Conservation (phyloP, 1,284 basidiomycete species). For the Marasmius oreades region DNA sequence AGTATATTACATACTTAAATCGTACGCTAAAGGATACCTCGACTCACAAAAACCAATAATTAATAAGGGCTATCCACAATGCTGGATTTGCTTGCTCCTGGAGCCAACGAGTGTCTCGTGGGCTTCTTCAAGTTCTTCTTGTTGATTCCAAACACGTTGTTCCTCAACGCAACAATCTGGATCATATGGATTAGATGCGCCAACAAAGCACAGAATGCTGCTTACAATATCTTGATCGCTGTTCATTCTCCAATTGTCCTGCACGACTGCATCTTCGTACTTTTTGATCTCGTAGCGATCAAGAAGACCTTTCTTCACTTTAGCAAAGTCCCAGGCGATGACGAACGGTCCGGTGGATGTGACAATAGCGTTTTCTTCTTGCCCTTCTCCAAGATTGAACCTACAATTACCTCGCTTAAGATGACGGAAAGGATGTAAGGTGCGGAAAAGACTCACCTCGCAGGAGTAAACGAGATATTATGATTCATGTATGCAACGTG, state of each 20-base stretch:
- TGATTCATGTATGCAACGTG: conserved; percentile 96
- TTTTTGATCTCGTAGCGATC: conserved; percentile 97
- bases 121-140: conserved; percentile 90
- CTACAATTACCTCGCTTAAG: conserved; percentile 35
- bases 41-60: conserved; percentile 10
- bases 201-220: conserved; percentile 5
- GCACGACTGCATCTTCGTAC: conserved; percentile 92
- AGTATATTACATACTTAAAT: conserved; percentile 10
- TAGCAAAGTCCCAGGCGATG: conserved; percentile 93
- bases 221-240: conserved; percentile 92
- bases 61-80: conserved; percentile 75
- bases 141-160: conserved; percentile 92
- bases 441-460: conserved; percentile 54
- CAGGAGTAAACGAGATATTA: conserved; percentile 88
- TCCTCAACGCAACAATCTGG: conserved; percentile 90
- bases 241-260: conserved; percentile 95
- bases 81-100: conserved; percentile 45
- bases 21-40: conserved; percentile 8
- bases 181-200: conserved; percentile 9
- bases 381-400: conserved; percentile 88
- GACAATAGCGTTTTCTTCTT: conserved; percentile 93
- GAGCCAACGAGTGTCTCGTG: conserved; percentile 70
- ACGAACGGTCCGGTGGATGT: conserved; percentile 96
- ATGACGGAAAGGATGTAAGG: background rate
- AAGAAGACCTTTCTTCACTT: conserved; percentile 88